Evolutionary conservation across 2,329 filamentous ascomycete species (phyloP), one percentile per base, ranked within the genome.

Genomic region (Penicillium polonicum): DNA sequence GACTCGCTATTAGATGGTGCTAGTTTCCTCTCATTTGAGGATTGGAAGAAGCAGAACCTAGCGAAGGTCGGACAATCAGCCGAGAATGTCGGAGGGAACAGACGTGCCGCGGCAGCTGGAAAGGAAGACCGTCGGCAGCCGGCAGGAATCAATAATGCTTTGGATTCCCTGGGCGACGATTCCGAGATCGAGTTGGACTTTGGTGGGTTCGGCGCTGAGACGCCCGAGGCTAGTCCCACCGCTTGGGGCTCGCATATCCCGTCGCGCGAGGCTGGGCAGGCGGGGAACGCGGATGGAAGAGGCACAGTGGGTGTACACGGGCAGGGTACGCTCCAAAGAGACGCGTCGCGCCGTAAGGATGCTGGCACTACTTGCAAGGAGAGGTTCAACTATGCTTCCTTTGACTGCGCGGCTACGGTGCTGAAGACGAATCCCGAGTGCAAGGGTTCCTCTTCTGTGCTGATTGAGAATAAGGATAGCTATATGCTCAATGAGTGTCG

Each of bases 331-430:
- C 68, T 79, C 0, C 79, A 80, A 48, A 77, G 80, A n/a, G 80
- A 81, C 19, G 79, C 82, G 36, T 82, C 86, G 60, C 84, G 91
- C 38, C 92, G 89, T 70, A 97, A 95, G 74, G 92, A 97, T 74
- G 94, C 94, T 4, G 94, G 94, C 8, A 96, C 91, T 74, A 99
- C 94, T 0, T 97, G 93, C 82, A 97, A 97, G 75, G 94, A 97
- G 76, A 84, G 94, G 44, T 97, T 96, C 75, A 97, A 96, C 54
- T 99, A 96, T 76, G 92, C 94, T 7, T 97, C 93, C 0, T 97
- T 97, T 70, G 94, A 99, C 73, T 96, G 92, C 60, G 94, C 94
- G 12, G 94, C 94, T 13, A 97, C 91, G 0, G 86, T 97, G 29
- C 81, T 96, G 60, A 97, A 97, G 78, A 91, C 91, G 2, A 96